Base-by-base conservation (phyloP, 352 stramenopile species). In the Phytophthora lateralis region DNA sequence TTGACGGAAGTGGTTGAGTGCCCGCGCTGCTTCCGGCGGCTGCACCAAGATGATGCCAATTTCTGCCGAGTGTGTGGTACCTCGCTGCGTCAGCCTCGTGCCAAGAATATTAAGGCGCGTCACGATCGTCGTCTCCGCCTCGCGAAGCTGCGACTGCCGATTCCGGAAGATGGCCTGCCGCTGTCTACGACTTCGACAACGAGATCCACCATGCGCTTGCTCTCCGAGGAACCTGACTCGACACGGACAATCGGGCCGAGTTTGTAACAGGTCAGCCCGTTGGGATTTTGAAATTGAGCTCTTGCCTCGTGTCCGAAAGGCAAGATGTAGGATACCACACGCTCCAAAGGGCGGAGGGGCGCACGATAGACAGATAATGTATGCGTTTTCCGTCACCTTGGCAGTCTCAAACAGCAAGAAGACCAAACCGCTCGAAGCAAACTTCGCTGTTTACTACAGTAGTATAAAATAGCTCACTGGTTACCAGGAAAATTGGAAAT, bases 21-120 rank as follows among this genome's bases (percentile, higher is more conserved):
- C 47, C 80, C 76, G 17, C 82, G 82, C 15, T 92, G 84, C 59
- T 93, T 90, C 52, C 80, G 77, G 17, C 71, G 80, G 27, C 70
- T 90, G 41, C 86, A 95, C 43, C 86, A 95, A 61, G 73, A 89
- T 0, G 84, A 93, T 52, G 84, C 86, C 39, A 91, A 88, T 24
- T 95, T 92, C 42, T 95, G 86, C 42, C 80, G 86, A 32, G 73
- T 88, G 12, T 95, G 86, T 53, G 86, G 84, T 5, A 82, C 71
- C 1, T 60, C 82, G 14, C 59, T 93, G 10, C 82, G 83, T 6
- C 55, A 85, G 32, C 73, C 73, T 37, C 82, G 80, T 2, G 69
- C 60, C 32, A 88, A 89, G 67, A 82, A 48, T 39, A 71, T 88
- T 56, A 89, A 90, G 50, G 81, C 80, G 0, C 75, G 73, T 35